Evolutionary conservation across 2,329 filamentous ascomycete genomes (phyloP).

Genomic region (Apiospora marii): DNA sequence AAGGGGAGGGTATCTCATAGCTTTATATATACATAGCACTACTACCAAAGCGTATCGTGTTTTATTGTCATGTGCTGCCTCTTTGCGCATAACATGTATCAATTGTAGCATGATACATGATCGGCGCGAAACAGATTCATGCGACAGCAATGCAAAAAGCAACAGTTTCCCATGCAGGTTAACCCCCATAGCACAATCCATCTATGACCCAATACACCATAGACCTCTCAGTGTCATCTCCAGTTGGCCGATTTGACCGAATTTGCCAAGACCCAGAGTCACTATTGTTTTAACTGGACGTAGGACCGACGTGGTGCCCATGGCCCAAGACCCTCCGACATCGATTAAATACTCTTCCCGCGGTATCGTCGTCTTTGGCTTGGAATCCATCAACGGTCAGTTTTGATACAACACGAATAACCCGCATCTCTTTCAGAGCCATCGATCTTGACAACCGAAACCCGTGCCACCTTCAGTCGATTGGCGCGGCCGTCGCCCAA

Average conservation of each 20-base stretch:
- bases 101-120: background rate
- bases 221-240: background rate
- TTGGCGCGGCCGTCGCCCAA: background rate
- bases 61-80: background rate
- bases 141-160: conserved; percentile 7
- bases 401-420: background rate
- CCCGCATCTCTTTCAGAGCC: background rate
- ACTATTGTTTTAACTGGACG: background rate
- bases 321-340: background rate
- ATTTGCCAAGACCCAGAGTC: background rate
- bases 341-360: too few species aligned
- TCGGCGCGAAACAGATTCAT: background rate
- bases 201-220: background rate
- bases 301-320: background rate
- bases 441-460: too few species aligned
- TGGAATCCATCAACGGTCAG: background rate
- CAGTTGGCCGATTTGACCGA: background rate
- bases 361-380: background rate
- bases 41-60: background rate
- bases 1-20: background rate
- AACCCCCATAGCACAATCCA: background rate
- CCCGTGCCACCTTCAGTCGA: background rate
- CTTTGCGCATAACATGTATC: background rate
- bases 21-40: background rate
- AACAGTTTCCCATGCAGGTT: background rate